Percentiles rank a stretch among this genome's conserved stretches.
phyloP scores from a whole-genome alignment of 2,329 filamentous ascomycete species.

The Geosmithia putterillii region DNA sequence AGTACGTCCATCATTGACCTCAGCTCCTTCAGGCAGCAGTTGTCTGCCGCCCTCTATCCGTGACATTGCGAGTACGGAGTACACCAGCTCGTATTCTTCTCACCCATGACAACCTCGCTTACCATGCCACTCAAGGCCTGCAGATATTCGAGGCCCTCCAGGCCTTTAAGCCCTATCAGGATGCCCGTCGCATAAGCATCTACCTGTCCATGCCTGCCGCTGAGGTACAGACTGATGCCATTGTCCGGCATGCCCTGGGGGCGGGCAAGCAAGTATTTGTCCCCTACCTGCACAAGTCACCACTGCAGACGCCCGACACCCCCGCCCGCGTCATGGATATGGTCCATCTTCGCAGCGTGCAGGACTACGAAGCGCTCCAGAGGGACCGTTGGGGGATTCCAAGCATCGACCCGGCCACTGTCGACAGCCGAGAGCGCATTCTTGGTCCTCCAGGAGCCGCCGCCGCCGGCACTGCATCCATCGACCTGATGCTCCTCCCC shows the following conservation, averaged over 20 bases:
- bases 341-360: conserved; percentile 61
- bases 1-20: conserved; percentile 35
- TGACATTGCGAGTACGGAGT: too few relatives aligned
- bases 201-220: conserved; percentile 87
- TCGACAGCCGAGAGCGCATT: conserved; percentile 57
- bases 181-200: conserved; percentile 66
- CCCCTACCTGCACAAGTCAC: conserved; percentile 67
- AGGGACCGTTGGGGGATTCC: conserved; percentile 91
- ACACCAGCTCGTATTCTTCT: too few relatives aligned
- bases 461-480: conserved; percentile 29
- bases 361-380: conserved; percentile 67
- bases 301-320: conserved; percentile 30
- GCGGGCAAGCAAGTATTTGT: conserved; percentile 80
- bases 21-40: not conserved
- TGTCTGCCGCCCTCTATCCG: too few relatives aligned
- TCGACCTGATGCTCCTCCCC: conserved; percentile 85
- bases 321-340: conserved; percentile 80
- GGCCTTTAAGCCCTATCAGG: conserved; percentile 59
- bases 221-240: conserved; percentile 73
- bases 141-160: conserved; percentile 53
- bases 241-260: conserved; percentile 69
- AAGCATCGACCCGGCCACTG: conserved; percentile 56
- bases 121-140: conserved; percentile 35
- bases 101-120: conserved; percentile 11
- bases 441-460: conserved; percentile 43